phyloP scores from a whole-genome alignment of 2,329 filamentous ascomycete species.

The Daldinia sp. region DNA sequence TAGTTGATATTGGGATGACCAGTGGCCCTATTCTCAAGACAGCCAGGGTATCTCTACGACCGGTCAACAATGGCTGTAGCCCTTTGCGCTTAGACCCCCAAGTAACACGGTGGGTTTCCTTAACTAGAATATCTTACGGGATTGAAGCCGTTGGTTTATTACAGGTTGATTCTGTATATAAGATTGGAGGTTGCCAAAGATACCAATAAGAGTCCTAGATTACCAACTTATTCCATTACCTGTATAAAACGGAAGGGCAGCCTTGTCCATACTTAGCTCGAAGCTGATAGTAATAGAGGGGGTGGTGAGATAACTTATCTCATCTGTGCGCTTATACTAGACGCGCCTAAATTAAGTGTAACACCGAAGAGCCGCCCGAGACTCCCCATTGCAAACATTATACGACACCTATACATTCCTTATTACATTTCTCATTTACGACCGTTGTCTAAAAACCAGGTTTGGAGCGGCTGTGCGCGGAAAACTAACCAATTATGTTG shows the following conservation, averaged over 20 bases:
- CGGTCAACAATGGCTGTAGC: slow-evolving; percentile 1
- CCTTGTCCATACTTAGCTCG: slow-evolving; percentile 1
- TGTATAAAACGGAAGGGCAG: neutral
- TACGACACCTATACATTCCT: slow-evolving; percentile 12
- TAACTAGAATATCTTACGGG: neutral
- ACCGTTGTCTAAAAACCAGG: neutral
- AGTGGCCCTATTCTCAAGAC: slow-evolving; percentile 3
- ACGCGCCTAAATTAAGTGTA: slow-evolving; percentile 13
- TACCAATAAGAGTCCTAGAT: neutral
- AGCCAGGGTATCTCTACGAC: slow-evolving; percentile 1
- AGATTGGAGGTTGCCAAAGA: neutral
- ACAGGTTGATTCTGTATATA: neutral
- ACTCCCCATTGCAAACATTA: slow-evolving; percentile 9
- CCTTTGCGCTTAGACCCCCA: slow-evolving; percentile 2
- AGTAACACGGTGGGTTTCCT: slow-evolving; percentile 2
- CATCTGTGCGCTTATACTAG: slow-evolving; percentile 17
- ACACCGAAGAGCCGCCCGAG: slow-evolving; percentile 11
- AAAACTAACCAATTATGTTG: slow-evolving; percentile 33
- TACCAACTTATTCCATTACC: neutral
- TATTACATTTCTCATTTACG: slow-evolving; percentile 7
- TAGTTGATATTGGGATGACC: slow-evolving; percentile 1
- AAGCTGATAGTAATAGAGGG: neutral
- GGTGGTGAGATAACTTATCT: slow-evolving; percentile 5
- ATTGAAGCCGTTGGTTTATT: neutral
- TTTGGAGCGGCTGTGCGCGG: slow-evolving; percentile 28